Percentiles rank a stretch among this genome's conserved stretches.
These are phyloP conservation scores for Acidiella bohemica DNA, from an alignment of 495 filamentous ascomycete genomes.

Conservation along the genomic window DNA sequence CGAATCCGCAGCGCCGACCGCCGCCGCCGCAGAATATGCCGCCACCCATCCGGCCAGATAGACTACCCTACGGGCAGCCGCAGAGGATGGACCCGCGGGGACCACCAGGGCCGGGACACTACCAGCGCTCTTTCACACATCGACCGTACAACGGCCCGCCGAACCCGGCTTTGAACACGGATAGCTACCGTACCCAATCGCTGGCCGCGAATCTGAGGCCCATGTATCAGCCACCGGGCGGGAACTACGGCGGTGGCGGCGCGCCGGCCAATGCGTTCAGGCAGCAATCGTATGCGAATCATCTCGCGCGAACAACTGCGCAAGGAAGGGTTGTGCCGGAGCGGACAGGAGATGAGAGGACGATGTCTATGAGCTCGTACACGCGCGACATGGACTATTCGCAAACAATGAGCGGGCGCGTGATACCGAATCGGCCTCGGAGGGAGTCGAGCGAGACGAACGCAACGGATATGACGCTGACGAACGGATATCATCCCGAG, in stretches of 20 bases:
- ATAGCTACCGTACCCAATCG: constrained; percentile 81
- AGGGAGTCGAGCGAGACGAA: constrained; percentile 32
- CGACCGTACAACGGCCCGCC: constrained; percentile 36
- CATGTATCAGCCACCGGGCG: constrained; percentile 48
- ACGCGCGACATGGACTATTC: constrained; percentile 60
- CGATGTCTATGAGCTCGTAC: constrained; percentile 92
- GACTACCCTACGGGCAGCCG: constrained; percentile 50
- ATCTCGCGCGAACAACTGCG: constrained; percentile 62
- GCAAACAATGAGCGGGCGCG: constrained; percentile 81
- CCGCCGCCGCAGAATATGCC: constrained; percentile 50
- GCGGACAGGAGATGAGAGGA: constrained; percentile 66
- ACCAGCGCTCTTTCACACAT: constrained; percentile 12
- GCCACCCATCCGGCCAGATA: constrained; percentile 45
- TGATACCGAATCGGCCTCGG: constrained; percentile 58
- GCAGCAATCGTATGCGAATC: constrained; percentile 51
- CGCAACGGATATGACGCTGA: constrained; percentile 5
- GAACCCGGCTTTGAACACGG: constrained; percentile 64
- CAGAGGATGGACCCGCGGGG: constrained; percentile 54
- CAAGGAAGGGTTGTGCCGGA: constrained; percentile 86
- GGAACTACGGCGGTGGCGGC: constrained; percentile 51
- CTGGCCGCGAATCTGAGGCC: constrained; percentile 61
- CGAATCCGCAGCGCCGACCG: constrained; percentile 35
- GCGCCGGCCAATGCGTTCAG: constrained; percentile 60
- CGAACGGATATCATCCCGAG: constrained; percentile 8
- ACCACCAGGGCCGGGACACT: constrained; percentile 13